Base-by-base conservation (phyloP, 345 rosid species). In the rapeseed (Brassica napus) region DNA sequence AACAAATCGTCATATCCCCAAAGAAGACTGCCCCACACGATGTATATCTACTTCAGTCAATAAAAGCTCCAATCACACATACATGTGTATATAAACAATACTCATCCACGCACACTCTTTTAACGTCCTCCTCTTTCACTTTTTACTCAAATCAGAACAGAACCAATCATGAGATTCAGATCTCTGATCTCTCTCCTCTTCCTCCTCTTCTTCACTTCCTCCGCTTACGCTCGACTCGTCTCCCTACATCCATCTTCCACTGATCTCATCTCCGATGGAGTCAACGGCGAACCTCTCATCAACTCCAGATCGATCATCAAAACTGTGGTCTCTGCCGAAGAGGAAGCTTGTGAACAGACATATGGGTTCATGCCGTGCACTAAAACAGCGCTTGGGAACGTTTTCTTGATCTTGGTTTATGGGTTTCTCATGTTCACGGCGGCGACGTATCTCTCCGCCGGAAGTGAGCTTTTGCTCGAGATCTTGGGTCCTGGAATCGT, bases 311-410 rank as follows among this genome's bases (percentile, higher is more conserved):
- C 80, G 15, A 11, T 74, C 21, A 64, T 79, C 76, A 69, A 35
- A 9, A 39, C 84, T 12, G 78, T 77, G 8, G 79, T 70, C 16
- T 69, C 77, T 2, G 72, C 79, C 9, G 59, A 59, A 11, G 80
- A 64, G 60, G 86, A 81, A 30, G 79, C 94, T 24, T 95, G 99
- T 74, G 97, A 93, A 39, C 89, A 89, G 90, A 86, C 98, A 1
- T 94, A 94, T 54, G 99, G 99, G 1, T 94, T 94, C 84, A 52
- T 94, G 90, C 99, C 99, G 8, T 94, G 99, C 72, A 91, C 98
- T 11, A 83, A 87, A 24, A 90, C 99, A 1, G 88, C 76, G 26
- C 44, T 88, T 1, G 97, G 99, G 0, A 93, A 94, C 85, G 34
- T 88, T 76, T 94, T 94, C 72, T 55, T 94, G 81, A 94, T 94